These are phyloP conservation scores for Sporobolomyces phaffii DNA, from an alignment of 768 basidiomycete species.

Conservation along the genomic window DNA sequence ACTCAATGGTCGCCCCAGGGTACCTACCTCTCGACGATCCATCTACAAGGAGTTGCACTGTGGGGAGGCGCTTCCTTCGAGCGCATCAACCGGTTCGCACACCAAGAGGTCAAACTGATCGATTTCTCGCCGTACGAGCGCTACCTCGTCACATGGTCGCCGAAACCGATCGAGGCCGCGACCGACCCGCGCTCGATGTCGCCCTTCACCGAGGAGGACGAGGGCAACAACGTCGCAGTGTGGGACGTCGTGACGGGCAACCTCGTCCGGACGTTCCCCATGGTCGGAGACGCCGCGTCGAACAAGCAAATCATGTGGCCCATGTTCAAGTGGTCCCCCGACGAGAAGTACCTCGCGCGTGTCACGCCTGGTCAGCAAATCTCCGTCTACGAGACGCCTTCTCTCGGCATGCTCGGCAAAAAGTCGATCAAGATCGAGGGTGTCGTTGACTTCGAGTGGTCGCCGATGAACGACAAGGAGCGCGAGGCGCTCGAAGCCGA, in stretches of 20 bases:
- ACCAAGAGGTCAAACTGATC: slow-evolving; percentile 88
- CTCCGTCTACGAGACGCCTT: slow-evolving; percentile 89
- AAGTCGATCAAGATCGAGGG: slow-evolving; percentile 97
- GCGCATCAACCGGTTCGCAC: slow-evolving; percentile 81
- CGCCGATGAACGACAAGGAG: slow-evolving; percentile 84
- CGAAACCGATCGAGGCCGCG: slow-evolving; percentile 70
- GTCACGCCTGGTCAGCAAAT: slow-evolving; percentile 86
- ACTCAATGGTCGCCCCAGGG: slow-evolving; percentile 95
- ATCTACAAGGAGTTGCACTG: slow-evolving; percentile 87
- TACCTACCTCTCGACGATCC: slow-evolving; percentile 87
- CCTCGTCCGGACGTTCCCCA: slow-evolving; percentile 83
- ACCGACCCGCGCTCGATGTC: slow-evolving; percentile 55
- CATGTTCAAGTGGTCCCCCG: slow-evolving; percentile 90
- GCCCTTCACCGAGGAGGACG: slow-evolving; percentile 79
- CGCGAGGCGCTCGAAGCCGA: slow-evolving; percentile 42
- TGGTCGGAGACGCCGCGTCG: slow-evolving; percentile 55
- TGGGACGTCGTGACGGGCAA: slow-evolving; percentile 95
- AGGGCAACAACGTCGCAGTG: slow-evolving; percentile 93
- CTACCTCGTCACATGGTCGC: slow-evolving; percentile 95
- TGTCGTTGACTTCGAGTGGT: slow-evolving; percentile 98
- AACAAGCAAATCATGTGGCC: slow-evolving; percentile 80
- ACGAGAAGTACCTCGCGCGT: slow-evolving; percentile 89
- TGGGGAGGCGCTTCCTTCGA: slow-evolving; percentile 93
- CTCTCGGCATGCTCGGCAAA: slow-evolving; percentile 89
- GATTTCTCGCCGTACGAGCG: slow-evolving; percentile 97